Evolutionary conservation across 2,329 filamentous ascomycete species (phyloP), one percentile per base, ranked within the genome.

Genomic region (Trichocomaceae sp.): DNA sequence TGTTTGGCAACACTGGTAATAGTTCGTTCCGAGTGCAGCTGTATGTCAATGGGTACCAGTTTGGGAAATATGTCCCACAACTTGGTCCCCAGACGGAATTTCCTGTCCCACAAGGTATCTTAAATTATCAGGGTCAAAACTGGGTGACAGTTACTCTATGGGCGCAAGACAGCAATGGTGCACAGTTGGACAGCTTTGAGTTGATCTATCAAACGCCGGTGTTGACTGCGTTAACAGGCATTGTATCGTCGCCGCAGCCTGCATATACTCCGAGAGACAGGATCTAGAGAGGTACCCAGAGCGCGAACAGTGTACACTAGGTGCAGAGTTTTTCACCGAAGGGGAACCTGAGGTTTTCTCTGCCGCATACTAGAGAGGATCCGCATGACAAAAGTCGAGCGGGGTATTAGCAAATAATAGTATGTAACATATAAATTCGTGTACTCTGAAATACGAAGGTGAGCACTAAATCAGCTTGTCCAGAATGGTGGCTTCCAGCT

Each of bases 11-110:
- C 10, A 10, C n/a, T 12, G 26, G 9, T 33, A 44, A 7, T 5
- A 23, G 12, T 42, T 42, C 17, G n/a, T 8, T 26, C 23, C 26
- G 26, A 8, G n/a, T 13, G 23, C 29, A 15, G 12, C 33, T 90
- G 4, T 90, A 80, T 63, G 82, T 90, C 44, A 90, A 90, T 61
- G 87, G 87, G 1, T 90, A 83, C 69, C 86, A 90, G 66, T 90
- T 84, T 59, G 83, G 81, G 2, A 84, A 85, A 64, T 84, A 80
- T 58, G 68, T n/a, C n/a, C n/a, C n/a, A 82, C 64, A 85, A 89
- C 59, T 90, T 13, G 87, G 88, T 0, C 87, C 88, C 1, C 86
- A 91, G 71, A 83, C 78, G 0, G 75, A 68, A 1, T 91, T 84
- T 65, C 86, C 86, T 1, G 86, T 90, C 0, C 87, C 87, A 0